phyloP scores from a whole-genome alignment of 2,329 filamentous ascomycete species.

The Alternaria sp. region DNA sequence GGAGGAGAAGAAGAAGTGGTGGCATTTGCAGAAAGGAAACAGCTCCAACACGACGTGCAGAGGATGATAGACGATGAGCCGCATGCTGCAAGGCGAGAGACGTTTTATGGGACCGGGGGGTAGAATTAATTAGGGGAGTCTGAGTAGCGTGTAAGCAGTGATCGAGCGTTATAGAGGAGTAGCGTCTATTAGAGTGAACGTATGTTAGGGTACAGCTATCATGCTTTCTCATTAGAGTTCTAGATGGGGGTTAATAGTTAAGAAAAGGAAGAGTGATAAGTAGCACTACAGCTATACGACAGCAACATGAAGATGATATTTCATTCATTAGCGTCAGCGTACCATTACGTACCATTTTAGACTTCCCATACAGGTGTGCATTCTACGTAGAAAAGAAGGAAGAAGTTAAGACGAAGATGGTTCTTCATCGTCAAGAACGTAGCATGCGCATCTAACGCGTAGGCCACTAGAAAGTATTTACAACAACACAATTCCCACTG shows the following conservation, averaged over 20 bases:
- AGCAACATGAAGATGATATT: background rate
- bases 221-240: background rate
- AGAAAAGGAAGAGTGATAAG: background rate
- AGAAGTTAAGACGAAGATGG: background rate
- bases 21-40: background rate
- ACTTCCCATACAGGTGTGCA: background rate
- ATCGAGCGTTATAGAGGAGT: background rate
- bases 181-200: background rate
- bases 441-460: background rate
- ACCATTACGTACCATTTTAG: background rate
- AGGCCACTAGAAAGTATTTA: background rate
- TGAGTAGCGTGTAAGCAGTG: background rate
- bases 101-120: background rate
- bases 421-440: background rate
- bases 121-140: background rate
- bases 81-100: background rate
- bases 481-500: background rate
- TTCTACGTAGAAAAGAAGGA: background rate
- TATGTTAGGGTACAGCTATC: no score
- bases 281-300: background rate
- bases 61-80: background rate
- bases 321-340: background rate
- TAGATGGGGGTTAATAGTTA: background rate
- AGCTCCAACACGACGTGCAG: background rate
- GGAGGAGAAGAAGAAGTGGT: background rate